Base-by-base conservation (phyloP, 2,329 filamentous ascomycete genomes). In the Sporothrix pallida region DNA sequence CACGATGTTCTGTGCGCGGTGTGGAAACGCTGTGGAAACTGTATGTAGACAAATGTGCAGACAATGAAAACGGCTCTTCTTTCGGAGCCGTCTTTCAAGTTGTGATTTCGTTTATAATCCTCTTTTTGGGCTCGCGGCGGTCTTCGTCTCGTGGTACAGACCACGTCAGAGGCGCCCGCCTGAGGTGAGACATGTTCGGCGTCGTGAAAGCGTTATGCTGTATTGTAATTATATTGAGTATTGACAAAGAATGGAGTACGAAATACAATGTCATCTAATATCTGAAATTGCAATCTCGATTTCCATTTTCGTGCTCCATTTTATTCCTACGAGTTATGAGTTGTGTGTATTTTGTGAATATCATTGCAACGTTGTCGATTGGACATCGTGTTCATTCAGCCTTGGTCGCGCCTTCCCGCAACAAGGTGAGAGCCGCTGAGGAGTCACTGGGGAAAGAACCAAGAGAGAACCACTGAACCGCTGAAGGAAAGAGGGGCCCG, bases 151-250 rank as follows among this genome's bases (percentile, higher is more conserved):
- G 54, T 58, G 6, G 42, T 44, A 67, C 62, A 48, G 42, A 67
- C 46, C 62, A 67, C 42, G 62, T 67, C 42, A 67, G 62, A 48
- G 62, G 62, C 62, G 60, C 5, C 37, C 37, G 42, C 62, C 42
- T 67, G 62, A 46, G 62, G 42, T 48, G 62, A 67, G 62, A 48
- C 62, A 67, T 42, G 44, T 23, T 46, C 10, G 42, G 42, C 62
- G 62, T 67, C 60, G n/a, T n/a, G 20, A 67, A 26, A 48, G 20
- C 62, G 62, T 46, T 42, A 37, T 37, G 31, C 31, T 5, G 31
- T 31, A 5, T 31, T 5, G 31, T 37, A 37, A 26, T 26, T 37
- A 37, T 37, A 6, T 5, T 37, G 31, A 3, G 31, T 37, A 37
- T 37, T 37, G 4, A 5, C 31, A 37, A 37, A 37, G 31, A 1